These are phyloP conservation scores for Saccharomycopsis malanga DNA, from an alignment of 805 yeast genomes.

Conservation along the genomic window DNA sequence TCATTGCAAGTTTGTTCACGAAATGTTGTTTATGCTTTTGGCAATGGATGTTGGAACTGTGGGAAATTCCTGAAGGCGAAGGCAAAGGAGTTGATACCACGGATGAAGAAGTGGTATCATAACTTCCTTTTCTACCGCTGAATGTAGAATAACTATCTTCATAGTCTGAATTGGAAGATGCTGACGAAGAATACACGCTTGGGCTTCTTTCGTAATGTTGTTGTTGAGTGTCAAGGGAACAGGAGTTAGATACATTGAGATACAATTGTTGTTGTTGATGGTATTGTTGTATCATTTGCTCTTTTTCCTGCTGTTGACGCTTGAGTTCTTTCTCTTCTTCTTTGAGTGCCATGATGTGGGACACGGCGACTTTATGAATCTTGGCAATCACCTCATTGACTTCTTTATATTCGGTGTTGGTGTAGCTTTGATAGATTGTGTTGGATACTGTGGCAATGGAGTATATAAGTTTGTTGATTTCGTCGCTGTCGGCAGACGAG, in stretches of 20 bases:
- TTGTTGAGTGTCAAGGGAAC: background rate
- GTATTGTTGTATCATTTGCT: background rate
- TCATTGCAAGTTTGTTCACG: background rate
- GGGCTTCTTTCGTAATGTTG: background rate
- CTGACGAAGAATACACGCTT: constrained; percentile 15
- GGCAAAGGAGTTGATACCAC: constrained; percentile 9
- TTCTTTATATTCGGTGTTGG: constrained; percentile 18
- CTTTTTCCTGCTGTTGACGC: constrained; percentile 5
- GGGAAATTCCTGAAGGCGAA: background rate
- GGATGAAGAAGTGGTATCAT: constrained; percentile 8
- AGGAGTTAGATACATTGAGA: background rate
- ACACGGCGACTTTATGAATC: constrained; percentile 18
- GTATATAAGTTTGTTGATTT: constrained; percentile 15
- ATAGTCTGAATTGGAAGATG: constrained; percentile 36
- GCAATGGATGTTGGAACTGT: background rate
- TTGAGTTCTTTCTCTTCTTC: constrained; percentile 17
- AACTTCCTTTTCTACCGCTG: constrained; percentile 10
- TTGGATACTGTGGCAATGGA: constrained; percentile 19
- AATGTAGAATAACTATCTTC: constrained; percentile 16
- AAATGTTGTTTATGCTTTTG: background rate
- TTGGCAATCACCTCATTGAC: constrained; percentile 16
- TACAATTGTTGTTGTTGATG: background rate
- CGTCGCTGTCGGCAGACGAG: constrained; percentile 2
- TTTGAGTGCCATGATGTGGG: constrained; percentile 22
- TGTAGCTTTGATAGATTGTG: constrained; percentile 17